Conservation (phyloP, 2,329 filamentous ascomycete genomes). For the Camptophora hylomeconis region DNA sequence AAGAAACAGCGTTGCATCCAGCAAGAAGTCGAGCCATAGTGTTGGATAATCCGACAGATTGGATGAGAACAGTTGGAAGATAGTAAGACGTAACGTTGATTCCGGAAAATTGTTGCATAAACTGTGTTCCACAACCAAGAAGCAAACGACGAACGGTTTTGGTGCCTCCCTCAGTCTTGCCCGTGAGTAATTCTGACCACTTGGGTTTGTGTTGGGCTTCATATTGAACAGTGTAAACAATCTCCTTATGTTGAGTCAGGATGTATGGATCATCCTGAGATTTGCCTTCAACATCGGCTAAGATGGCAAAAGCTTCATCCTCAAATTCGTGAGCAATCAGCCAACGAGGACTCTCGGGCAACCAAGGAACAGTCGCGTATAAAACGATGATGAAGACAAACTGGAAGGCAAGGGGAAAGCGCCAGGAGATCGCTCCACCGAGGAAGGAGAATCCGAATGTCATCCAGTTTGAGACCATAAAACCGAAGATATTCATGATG, state of each 20-base stretch:
- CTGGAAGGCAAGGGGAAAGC: conserved; percentile 36
- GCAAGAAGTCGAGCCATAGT: conserved; percentile 41
- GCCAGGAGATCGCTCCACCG: conserved; percentile 29
- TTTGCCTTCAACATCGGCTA: conserved; percentile 36
- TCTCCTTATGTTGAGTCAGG: conserved; percentile 31
- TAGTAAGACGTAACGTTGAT: conserved; percentile 31
- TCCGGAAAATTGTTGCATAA: conserved; percentile 36
- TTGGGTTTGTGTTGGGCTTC: conserved; percentile 37
- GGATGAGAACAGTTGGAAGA: conserved; percentile 46
- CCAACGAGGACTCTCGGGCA: conserved; percentile 35
- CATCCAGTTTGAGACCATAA: conserved; percentile 39
- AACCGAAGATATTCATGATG: conserved; percentile 39
- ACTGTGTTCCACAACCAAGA: conserved; percentile 41
- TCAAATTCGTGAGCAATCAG: conserved; percentile 31
- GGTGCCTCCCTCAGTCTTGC: conserved; percentile 35
- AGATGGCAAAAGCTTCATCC: conserved; percentile 35
- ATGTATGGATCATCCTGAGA: conserved; percentile 33
- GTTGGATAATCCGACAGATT: conserved; percentile 41
- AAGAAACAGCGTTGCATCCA: conserved; percentile 39
- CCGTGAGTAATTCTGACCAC: conserved; percentile 37
- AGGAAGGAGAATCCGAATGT: conserved; percentile 39
- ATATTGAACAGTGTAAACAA: conserved; percentile 35
- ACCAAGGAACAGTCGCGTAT: conserved; percentile 32
- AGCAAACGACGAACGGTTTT: conserved; percentile 38
- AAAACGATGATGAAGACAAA: conserved; percentile 37